Evolutionary conservation across 768 basidiomycete species (phyloP).

Genomic region (Collybia nuda): DNA sequence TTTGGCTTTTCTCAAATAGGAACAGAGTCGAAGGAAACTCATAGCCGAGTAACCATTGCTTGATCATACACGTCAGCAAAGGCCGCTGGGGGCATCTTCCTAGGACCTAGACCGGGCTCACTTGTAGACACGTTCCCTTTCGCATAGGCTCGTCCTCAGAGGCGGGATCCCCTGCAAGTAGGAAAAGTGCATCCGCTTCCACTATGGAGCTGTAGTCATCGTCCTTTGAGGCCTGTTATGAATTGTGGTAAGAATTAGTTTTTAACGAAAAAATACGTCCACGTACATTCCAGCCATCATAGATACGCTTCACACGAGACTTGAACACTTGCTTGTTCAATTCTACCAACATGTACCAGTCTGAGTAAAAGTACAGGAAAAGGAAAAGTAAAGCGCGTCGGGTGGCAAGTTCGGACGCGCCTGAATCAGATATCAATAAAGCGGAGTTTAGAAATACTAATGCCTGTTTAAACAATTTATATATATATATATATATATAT

Average conservation of each 20-base stretch:
- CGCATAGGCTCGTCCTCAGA: conserved; percentile 88
- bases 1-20: conserved; percentile 74
- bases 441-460: conserved; percentile 22
- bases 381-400: conserved; percentile 14
- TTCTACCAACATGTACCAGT: conserved; percentile 61
- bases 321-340: conserved; percentile 63
- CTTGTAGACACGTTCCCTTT: conserved; percentile 92
- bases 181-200: conserved; percentile 66
- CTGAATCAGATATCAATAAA: conserved; percentile 17
- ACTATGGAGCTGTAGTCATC: conserved; percentile 73
- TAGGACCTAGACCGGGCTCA: conserved; percentile 29
- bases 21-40: conserved; percentile 96
- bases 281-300: conserved; percentile 65
- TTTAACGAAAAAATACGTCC: conserved; percentile 5
- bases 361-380: conserved; percentile 10
- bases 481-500: too few species aligned
- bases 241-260: conserved; percentile 12
- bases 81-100: neutral
- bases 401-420: conserved; percentile 20
- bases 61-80: conserved; percentile 17
- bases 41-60: conserved; percentile 98
- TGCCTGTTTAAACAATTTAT: too few species aligned
- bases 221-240: conserved; percentile 55
- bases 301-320: conserved; percentile 56
- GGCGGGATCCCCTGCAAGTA: conserved; percentile 76